Percentiles rank a stretch among this genome's conserved stretches.
These are phyloP conservation scores for Aspergillus sp. DNA, from an alignment of 2,329 filamentous ascomycete genomes.

Conservation along the genomic window DNA sequence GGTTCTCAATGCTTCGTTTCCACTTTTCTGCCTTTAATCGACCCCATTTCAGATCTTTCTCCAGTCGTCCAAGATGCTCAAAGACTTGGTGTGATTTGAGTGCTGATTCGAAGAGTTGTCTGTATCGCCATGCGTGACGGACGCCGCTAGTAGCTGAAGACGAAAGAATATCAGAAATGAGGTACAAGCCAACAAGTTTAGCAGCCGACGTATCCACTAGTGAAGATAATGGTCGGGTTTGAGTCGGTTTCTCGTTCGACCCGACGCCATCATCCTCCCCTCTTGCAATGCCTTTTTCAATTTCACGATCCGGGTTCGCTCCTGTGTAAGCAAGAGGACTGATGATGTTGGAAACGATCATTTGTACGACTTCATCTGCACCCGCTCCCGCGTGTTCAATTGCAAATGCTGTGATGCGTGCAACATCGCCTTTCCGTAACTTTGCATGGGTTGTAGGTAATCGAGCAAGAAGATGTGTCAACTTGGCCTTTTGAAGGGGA, in stretches of 20 bases:
- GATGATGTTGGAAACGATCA: conserved; percentile 75
- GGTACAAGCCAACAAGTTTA: conserved; percentile 73
- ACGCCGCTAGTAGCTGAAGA: conserved; percentile 69
- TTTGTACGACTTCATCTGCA: conserved; percentile 83
- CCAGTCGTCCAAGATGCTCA: conserved; percentile 65
- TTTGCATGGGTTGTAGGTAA: conserved; percentile 69
- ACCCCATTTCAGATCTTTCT: conserved; percentile 69
- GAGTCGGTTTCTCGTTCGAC: conserved; percentile 30
- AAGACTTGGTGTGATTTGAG: conserved; percentile 65
- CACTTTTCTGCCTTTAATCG: conserved; percentile 76
- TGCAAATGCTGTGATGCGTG: conserved; percentile 78
- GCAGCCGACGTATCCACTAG: conserved; percentile 61
- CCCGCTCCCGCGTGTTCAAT: conserved; percentile 79
- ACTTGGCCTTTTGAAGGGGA: conserved; percentile 74
- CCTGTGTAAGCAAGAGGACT: conserved; percentile 67
- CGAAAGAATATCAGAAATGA: conserved; percentile 72
- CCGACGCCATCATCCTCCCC: conserved; percentile 23
- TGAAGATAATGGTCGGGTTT: conserved; percentile 25
- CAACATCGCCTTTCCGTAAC: conserved; percentile 77
- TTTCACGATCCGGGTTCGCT: conserved; percentile 54
- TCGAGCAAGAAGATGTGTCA: conserved; percentile 75
- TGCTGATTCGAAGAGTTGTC: conserved; percentile 69
- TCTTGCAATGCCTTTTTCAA: conserved; percentile 22
- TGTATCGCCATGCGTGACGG: conserved; percentile 79
- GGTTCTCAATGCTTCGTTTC: conserved; percentile 65